These are phyloP conservation scores for Beauveria sp. DNA, from an alignment of 2,329 filamentous ascomycete species.

Conservation along the genomic window DNA sequence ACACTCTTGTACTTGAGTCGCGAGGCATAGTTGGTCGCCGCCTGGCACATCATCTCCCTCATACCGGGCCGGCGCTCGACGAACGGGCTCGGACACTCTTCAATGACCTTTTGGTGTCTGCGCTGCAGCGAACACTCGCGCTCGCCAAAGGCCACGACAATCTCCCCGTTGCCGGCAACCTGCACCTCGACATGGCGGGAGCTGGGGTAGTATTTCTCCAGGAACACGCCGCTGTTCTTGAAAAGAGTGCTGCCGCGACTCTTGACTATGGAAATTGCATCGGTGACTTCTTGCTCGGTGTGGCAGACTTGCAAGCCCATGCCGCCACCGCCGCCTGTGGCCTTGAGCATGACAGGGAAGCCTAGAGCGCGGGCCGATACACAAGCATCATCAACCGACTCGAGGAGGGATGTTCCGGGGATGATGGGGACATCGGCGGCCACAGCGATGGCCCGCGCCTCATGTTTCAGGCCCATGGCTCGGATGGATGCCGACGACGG, in stretches of 20 bases:
- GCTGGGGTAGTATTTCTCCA: conserved; percentile 30
- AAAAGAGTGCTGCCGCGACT: conserved; percentile 12
- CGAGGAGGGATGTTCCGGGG: conserved; percentile 22
- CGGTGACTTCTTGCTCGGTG: not conserved
- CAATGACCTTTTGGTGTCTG: conserved; percentile 39
- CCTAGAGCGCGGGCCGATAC: not conserved
- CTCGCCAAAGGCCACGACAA: conserved; percentile 30
- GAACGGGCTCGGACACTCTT: conserved; percentile 24
- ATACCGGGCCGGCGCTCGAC: not conserved
- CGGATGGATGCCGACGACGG: conserved; percentile 46
- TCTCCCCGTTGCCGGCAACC: conserved; percentile 33
- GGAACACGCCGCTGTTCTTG: conserved; percentile 22
- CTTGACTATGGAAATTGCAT: not conserved
- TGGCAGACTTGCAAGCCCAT: conserved; percentile 17
- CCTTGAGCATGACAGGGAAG: conserved; percentile 29
- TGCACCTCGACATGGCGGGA: conserved; percentile 38
- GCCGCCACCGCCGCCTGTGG: conserved; percentile 34
- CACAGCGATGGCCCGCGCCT: conserved; percentile 44
- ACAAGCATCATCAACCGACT: not conserved
- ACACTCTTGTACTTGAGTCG: conserved; percentile 25
- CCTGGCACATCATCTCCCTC: not conserved
- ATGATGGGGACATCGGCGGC: conserved; percentile 35
- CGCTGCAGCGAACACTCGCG: conserved; percentile 39
- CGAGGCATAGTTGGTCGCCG: not conserved
- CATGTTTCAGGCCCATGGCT: conserved; percentile 52